Conservation (phyloP, 179 eudicot genomes). For the Spergularia azorica region DNA sequence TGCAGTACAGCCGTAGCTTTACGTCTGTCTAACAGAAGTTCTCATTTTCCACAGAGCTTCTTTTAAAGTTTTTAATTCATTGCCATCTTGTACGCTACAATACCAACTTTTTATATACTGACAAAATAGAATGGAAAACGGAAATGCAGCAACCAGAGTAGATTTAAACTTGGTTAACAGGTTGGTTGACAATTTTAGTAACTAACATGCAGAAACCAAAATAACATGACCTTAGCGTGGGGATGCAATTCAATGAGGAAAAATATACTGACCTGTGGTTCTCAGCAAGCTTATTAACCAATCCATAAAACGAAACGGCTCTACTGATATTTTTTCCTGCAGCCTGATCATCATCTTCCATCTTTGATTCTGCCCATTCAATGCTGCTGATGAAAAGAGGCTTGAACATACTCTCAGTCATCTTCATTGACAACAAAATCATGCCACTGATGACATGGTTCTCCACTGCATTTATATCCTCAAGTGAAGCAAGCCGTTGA, state of each 20-base stretch:
- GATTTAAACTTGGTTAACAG: background rate
- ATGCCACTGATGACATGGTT: slow-evolving; percentile 58
- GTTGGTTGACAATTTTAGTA: too few species aligned
- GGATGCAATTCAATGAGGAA: background rate
- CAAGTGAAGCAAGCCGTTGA: slow-evolving; percentile 55
- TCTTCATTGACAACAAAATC: slow-evolving; percentile 75
- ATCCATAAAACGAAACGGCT: slow-evolving; percentile 70
- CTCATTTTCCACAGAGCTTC: too few species aligned
- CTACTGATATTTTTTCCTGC: slow-evolving; percentile 46
- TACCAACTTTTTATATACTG: background rate
- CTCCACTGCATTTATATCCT: slow-evolving; percentile 59
- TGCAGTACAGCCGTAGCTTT: too few species aligned
- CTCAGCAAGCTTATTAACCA: slow-evolving; percentile 80
- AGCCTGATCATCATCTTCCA: slow-evolving; percentile 35
- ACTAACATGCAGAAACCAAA: too few species aligned
- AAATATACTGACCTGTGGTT: slow-evolving; percentile 65
- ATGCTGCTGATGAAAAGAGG: slow-evolving; percentile 83
- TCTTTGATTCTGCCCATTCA: slow-evolving; percentile 77
- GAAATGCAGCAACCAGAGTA: background rate
- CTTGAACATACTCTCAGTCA: slow-evolving; percentile 92
- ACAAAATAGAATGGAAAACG: background rate
- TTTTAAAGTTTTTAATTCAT: background rate
- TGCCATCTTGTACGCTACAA: background rate
- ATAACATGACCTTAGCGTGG: too few species aligned
- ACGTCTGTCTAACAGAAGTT: too few species aligned